Percentiles rank a stretch among this genome's conserved stretches.
These are phyloP conservation scores for Phytophthora uliginosa DNA, from an alignment of 352 stramenopile genomes.

Conservation along the genomic window DNA sequence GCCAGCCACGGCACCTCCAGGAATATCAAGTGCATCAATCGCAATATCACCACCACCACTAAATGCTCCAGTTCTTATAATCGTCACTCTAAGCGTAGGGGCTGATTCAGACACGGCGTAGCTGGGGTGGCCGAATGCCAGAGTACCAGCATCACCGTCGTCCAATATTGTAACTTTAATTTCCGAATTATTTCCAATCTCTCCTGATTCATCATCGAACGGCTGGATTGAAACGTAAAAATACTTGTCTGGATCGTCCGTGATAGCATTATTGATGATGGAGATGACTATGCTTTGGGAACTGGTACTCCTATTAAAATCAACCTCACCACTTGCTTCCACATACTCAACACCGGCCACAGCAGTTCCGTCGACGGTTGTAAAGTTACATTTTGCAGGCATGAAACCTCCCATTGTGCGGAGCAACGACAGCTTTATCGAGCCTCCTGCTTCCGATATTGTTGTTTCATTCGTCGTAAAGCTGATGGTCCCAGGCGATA, in stretches of 20 bases:
- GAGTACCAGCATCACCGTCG: slow-evolving; percentile 54
- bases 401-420: slow-evolving; percentile 49
- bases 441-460: slow-evolving; percentile 38
- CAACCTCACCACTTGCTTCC: slow-evolving; percentile 23
- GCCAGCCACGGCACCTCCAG: slow-evolving; percentile 20
- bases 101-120: slow-evolving; percentile 47
- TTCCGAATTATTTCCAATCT: slow-evolving; percentile 31
- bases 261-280: slow-evolving; percentile 64
- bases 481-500: slow-evolving; percentile 56
- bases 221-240: slow-evolving; percentile 53
- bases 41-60: slow-evolving; percentile 38
- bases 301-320: slow-evolving; percentile 37
- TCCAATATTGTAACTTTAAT: slow-evolving; percentile 51
- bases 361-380: slow-evolving; percentile 48
- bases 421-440: slow-evolving; percentile 26
- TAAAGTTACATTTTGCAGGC: slow-evolving; percentile 45
- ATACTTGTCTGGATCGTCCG: slow-evolving; percentile 54
- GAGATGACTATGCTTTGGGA: slow-evolving; percentile 35
- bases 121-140: slow-evolving; percentile 42
- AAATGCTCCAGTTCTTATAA: slow-evolving; percentile 35
- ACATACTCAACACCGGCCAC: slow-evolving; percentile 42
- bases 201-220: slow-evolving; percentile 33
- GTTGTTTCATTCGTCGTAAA: slow-evolving; percentile 26
- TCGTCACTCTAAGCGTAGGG: slow-evolving; percentile 17
- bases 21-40: slow-evolving; percentile 27